phyloP scores from a whole-genome alignment of 257 asterid genomes.

The Jacaranda copaia region DNA sequence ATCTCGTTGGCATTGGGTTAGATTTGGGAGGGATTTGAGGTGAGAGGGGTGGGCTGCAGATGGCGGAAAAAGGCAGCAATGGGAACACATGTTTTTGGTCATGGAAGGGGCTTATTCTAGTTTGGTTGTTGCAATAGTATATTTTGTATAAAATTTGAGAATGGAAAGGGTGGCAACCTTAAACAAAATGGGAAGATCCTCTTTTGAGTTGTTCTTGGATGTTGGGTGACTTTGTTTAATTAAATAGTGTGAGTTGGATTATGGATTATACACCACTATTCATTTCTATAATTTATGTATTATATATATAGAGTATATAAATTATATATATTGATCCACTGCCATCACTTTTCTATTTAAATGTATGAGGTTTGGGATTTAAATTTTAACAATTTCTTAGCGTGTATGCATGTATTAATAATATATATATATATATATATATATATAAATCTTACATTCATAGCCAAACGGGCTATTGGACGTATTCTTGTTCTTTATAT shows the following conservation, averaged over 20 bases:
- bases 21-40: constrained; percentile 47
- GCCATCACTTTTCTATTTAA: too few species aligned
- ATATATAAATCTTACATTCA: too few species aligned
- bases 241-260: constrained; percentile 45
- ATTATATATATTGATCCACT: too few species aligned
- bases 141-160: constrained; percentile 23
- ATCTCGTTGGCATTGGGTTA: constrained; percentile 43
- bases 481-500: not conserved
- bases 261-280: constrained; percentile 34
- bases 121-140: constrained; percentile 37
- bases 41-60: constrained; percentile 43
- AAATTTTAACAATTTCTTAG: too few species aligned
- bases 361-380: too few species aligned
- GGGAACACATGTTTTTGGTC: constrained; percentile 35
- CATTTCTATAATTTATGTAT: constrained; percentile 15
- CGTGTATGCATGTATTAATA: too few species aligned
- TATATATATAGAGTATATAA: not conserved
- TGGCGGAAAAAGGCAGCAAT: constrained; percentile 35
- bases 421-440: too few species aligned
- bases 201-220: constrained; percentile 69
- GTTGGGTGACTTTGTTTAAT: constrained; percentile 51
- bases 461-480: not conserved
- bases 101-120: constrained; percentile 26
- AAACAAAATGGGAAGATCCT: constrained; percentile 38
- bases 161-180: constrained; percentile 40